Conservation (phyloP, 192 early-diverging fungal genomes). For the Mortierella claussenii region DNA sequence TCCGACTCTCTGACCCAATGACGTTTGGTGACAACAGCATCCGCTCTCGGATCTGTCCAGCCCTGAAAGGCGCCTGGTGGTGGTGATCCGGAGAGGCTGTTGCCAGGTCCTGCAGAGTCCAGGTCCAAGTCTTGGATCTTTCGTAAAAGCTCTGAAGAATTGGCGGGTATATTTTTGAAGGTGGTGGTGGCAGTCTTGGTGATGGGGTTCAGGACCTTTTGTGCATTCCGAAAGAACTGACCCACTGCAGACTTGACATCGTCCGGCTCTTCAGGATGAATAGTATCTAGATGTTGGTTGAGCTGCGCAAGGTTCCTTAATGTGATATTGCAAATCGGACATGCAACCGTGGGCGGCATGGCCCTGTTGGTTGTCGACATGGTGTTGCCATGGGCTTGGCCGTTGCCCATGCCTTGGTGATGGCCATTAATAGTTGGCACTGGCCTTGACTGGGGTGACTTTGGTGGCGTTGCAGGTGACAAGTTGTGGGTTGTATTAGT, state of each 20-base stretch:
- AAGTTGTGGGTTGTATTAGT: not conserved
- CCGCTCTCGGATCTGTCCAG: slow-evolving; percentile 46
- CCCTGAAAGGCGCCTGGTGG: slow-evolving; percentile 50
- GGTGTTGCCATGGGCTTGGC: not conserved
- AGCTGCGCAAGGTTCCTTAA: slow-evolving; percentile 48
- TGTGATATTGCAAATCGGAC: slow-evolving; percentile 54
- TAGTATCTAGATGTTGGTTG: slow-evolving; percentile 59
- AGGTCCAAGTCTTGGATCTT: slow-evolving; percentile 60
- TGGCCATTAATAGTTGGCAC: slow-evolving; percentile 2
- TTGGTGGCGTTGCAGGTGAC: slow-evolving; percentile 30
- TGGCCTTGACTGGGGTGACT: slow-evolving; percentile 28
- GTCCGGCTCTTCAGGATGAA: slow-evolving; percentile 60
- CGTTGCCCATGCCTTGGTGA: not conserved
- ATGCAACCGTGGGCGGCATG: slow-evolving; percentile 8
- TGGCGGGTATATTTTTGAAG: slow-evolving; percentile 55
- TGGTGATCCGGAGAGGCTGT: slow-evolving; percentile 27
- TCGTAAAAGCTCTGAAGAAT: slow-evolving; percentile 51
- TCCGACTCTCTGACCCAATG: slow-evolving; percentile 67
- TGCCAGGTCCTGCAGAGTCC: slow-evolving; percentile 36
- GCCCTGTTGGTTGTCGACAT: not conserved
- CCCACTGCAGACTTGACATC: slow-evolving; percentile 61
- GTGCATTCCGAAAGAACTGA: slow-evolving; percentile 63
- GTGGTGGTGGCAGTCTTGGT: slow-evolving; percentile 45
- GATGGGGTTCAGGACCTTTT: slow-evolving; percentile 60
- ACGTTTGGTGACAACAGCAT: slow-evolving; percentile 59